phyloP scores from a whole-genome alignment of 1,284 basidiomycete species.

The Ganoderma leucocontextum region DNA sequence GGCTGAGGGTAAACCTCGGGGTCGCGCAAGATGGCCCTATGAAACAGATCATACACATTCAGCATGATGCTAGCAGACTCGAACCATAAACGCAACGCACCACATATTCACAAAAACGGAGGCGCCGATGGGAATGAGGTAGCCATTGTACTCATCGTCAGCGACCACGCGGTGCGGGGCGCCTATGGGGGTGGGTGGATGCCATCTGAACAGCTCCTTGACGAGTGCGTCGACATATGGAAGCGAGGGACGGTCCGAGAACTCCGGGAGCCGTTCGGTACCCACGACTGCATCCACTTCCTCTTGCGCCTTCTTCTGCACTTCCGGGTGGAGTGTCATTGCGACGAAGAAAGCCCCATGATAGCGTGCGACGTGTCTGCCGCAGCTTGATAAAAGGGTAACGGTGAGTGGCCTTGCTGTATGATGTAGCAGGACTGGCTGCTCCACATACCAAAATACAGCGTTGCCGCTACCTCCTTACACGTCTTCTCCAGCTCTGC shows the following conservation, averaged over 20 bases:
- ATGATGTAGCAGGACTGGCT: not conserved
- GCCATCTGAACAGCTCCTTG: conserved; percentile 47
- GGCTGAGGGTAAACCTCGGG: conserved; percentile 30
- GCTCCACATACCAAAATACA: conserved; percentile 25
- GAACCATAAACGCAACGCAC: conserved; percentile 7
- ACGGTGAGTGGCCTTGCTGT: not conserved
- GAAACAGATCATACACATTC: not conserved
- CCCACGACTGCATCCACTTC: conserved; percentile 45
- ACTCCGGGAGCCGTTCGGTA: conserved; percentile 39
- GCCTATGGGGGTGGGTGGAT: conserved; percentile 30
- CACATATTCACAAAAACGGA: conserved; percentile 26
- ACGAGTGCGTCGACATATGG: conserved; percentile 44
- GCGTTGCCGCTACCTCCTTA: conserved; percentile 20
- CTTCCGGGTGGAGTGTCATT: conserved; percentile 42
- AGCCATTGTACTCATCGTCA: conserved; percentile 27
- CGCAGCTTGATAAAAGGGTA: conserved; percentile 11
- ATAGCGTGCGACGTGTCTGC: conserved; percentile 21
- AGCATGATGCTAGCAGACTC: not conserved
- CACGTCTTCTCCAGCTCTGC: not conserved
- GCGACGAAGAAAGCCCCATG: conserved; percentile 38
- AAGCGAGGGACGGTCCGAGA: conserved; percentile 38
- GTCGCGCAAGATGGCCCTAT: conserved; percentile 33
- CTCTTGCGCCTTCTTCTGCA: conserved; percentile 40
- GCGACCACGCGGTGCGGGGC: conserved; percentile 22
- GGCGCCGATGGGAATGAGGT: conserved; percentile 22